Base-by-base conservation (phyloP, 768 basidiomycete genomes). In the Hypholoma fasciculare region DNA sequence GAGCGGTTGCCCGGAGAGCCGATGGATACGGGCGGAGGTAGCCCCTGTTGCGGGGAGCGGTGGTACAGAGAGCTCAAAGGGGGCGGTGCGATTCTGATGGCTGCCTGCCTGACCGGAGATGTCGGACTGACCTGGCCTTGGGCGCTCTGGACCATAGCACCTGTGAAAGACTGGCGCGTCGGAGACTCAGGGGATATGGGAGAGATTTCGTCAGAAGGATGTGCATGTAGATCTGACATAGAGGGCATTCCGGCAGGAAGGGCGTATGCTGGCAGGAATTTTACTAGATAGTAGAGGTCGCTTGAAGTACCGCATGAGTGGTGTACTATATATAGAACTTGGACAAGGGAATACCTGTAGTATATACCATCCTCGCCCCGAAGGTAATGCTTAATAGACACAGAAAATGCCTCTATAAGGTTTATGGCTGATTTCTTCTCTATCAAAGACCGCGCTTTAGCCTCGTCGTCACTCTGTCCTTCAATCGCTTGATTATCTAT, bases 371-470 rank as follows among this genome's bases (percentile, higher is more conserved):
- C 79, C 61, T 79, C 78, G 17, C 85, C 86, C 40, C 88, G 78
- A 19, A 88, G 72, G 66, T 89, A 90, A 67, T 89, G 88, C 69
- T 89, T 89, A n/a, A 87, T 74, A 3, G 88, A 78, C 39, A 89
- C 83, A 2, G 80, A 78, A 59, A 80, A 89, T 1, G 85, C 87
- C 67, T 87, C 87, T n/a, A 88, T 67, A 12, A 89, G 76, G 65
- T 89, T 89, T 59, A 90, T 79, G 0, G 80, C 77, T 0, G 88
- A 81, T 73, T 89, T 89, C 67, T 87, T 88, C 68, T 89, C 88
- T 51, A 90, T 67, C 52, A 88, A 65, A 0, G 76, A 70, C 12
- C 82, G 79, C 3, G 82, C 75, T 60, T 71, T 78, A 17, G 72
- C 63, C 26, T 74, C 72, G 34, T 72, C 71, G 4, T 52, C 59